These are phyloP conservation scores for Hygrocybe coccinea DNA, from an alignment of 768 basidiomycete genomes.

Conservation along the genomic window DNA sequence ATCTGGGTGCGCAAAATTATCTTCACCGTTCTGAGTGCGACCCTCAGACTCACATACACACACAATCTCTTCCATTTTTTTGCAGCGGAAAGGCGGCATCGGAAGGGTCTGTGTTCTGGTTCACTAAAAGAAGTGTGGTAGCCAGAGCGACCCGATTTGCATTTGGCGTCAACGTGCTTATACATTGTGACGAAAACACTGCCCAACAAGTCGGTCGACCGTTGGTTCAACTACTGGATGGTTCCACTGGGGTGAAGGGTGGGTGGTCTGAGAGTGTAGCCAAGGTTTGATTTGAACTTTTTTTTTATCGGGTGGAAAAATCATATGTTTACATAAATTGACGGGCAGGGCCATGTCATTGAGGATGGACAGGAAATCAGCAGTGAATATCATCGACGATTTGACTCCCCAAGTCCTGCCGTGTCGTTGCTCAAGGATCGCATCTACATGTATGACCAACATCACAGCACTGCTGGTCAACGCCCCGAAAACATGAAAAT, in stretches of 20 bases:
- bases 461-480: background rate
- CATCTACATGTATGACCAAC: slow-evolving; percentile 2
- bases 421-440: background rate
- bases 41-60: too few relatives aligned
- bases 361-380: background rate
- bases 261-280: slow-evolving; percentile 2
- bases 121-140: too few relatives aligned
- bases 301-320: background rate
- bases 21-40: too few relatives aligned
- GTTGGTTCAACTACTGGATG: background rate
- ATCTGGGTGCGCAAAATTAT: slow-evolving; percentile 4
- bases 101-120: too few relatives aligned
- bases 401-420: background rate
- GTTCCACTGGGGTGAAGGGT: background rate
- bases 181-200: background rate
- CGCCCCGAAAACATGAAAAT: too few relatives aligned
- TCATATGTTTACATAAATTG: too few relatives aligned
- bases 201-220: background rate
- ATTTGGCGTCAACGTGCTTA: background rate
- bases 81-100: too few relatives aligned
- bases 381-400: background rate
- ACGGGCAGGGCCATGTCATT: slow-evolving; percentile 4
- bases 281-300: background rate
- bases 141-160: too few relatives aligned
- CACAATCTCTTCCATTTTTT: too few relatives aligned